phyloP scores from a whole-genome alignment of 768 basidiomycete species.

The Suillus paluster region DNA sequence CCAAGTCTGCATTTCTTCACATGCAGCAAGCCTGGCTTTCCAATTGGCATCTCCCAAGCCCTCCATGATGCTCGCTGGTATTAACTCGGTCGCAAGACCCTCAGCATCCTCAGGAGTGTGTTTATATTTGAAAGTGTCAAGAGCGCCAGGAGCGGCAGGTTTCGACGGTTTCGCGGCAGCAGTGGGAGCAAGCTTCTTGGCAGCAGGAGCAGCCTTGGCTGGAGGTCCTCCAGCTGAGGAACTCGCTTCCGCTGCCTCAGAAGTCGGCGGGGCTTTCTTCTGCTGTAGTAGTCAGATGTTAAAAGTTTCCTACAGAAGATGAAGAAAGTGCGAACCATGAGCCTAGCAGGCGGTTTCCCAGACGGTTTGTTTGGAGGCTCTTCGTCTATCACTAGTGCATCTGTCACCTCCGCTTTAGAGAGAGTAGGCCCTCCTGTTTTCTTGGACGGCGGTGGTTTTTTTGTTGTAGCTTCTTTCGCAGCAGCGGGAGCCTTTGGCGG shows the following conservation, averaged over 20 bases:
- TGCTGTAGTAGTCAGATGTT: conserved; percentile 34
- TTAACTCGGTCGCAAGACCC: conserved; percentile 65
- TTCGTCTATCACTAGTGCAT: conserved; percentile 29
- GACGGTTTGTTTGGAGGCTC: conserved; percentile 45
- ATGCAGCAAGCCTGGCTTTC: conserved; percentile 87
- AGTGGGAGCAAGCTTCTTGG: conserved; percentile 50
- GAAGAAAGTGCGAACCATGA: conserved; percentile 37
- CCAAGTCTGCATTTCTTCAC: conserved; percentile 89
- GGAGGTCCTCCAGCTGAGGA: conserved; percentile 28
- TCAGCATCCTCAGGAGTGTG: conserved; percentile 94
- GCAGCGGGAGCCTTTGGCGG: conserved; percentile 45
- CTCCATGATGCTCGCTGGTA: conserved; percentile 72
- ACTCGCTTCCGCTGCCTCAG: conserved; percentile 34
- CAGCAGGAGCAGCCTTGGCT: conserved; percentile 31
- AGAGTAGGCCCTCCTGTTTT: conserved; percentile 19
- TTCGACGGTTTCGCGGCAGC: conserved; percentile 50
- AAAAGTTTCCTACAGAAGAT: not conserved
- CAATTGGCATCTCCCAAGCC: conserved; percentile 89
- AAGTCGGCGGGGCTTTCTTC: conserved; percentile 54
- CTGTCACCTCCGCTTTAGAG: conserved; percentile 21
- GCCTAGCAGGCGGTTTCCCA: conserved; percentile 56
- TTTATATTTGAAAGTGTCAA: conserved; percentile 90
- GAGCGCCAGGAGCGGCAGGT: conserved; percentile 50
- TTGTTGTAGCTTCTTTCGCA: conserved; percentile 41
- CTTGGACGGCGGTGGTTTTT: conserved; percentile 38